Base-by-base conservation (phyloP, 2,329 filamentous ascomycete species). In the Macroventuria anomochaeta region DNA sequence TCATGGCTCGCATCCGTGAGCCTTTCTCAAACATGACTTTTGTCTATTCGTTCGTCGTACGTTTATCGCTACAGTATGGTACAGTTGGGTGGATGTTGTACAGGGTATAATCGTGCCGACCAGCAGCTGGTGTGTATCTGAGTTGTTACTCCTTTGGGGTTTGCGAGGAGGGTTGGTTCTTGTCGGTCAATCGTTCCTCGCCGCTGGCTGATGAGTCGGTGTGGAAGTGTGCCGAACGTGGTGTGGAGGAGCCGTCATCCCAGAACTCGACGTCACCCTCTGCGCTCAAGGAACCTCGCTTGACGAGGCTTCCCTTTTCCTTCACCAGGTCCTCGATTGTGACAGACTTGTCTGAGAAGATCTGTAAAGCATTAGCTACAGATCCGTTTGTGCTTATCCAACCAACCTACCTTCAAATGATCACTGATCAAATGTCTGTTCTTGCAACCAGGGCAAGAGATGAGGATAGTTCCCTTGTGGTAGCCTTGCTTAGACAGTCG, bases 251-350 rank as follows among this genome's bases (percentile, higher is more conserved):
- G 13, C 87, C 85, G 61, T 96, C 90, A 25, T 90, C 88, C 88
- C 92, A 96, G 64, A 97, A 95, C 74, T 97, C 93, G 40, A 97
- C 78, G 71, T 96, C 90, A n/a, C 91, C 91, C 62, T 93, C 87
- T 61, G 86, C 84, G 44, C 88, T 85, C 26, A 93, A 70, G 23
- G 83, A 85, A 15, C 90, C 89, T 56, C 85, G 85, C 79, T 88
- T 90, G 55, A 93, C 83, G 1, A 90, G 76, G 60, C 86, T 83
- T 5, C 93, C 93, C 69, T 88, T 88, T 61, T 91, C 86, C 53
- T 81, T 79, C 78, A 95, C 84, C 42, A 97, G 76, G 57, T 93
- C 88, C 74, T 96, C 89, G 25, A 95, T 78, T 0, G 89, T 92
- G 53, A 89, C 74, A 50, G 82, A 80, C 40, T 81, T 81, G 62